Evolutionary conservation across 83 land plant species (phyloP), one percentile per base, ranked within the genome.

Genomic region (Isoetes engelmannii): DNA sequence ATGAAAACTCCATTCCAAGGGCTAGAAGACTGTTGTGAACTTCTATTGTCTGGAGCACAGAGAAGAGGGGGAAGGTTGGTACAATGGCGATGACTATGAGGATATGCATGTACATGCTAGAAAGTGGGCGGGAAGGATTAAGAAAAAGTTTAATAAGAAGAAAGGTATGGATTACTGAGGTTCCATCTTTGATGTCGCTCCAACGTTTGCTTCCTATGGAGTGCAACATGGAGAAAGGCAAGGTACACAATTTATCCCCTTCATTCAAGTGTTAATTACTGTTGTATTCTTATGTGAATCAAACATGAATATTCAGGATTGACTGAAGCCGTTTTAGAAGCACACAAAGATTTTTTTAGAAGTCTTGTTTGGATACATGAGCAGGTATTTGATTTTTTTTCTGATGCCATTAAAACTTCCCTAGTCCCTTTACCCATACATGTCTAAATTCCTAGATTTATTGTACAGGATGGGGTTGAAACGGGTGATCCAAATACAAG

Each of bases 1-100:
- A 71, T 90, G 61, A 96, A 94, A 71, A 90, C 96, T 69, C 99
- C 96, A 45, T 90, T 83, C 81, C 89, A 90, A 80, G 99, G 99
- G 65, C 89, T 96, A 70, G 96, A 90, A 74, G 90, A 90, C 63
- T 84, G 87, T 69, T 90, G 89, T 85, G 89, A 85, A 77, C 72
- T 94, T 73, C 84, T 94, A 13, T 87, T 84, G 77, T 72, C 90
- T 71, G 99, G 90, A 9, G 71, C 47, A 18, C 21, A 79, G 66
- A 63, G 87, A 85, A 75, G 86, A 85, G 77, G 70, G 77, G 15
- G 98, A 92, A 75, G 92, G 96, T 20, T 92, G 96, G 96, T 92
- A 74, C 69, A 77, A 56, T 12, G 98, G 92, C 4, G 79, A 70
- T 0, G 98, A 89, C 47, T 76, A 72, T 48, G 84, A 43, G 67